Evolutionary conservation across 176 grass and related monocot species (phyloP), one percentile per base, ranked within the genome.

Genomic region (Poa annua): DNA sequence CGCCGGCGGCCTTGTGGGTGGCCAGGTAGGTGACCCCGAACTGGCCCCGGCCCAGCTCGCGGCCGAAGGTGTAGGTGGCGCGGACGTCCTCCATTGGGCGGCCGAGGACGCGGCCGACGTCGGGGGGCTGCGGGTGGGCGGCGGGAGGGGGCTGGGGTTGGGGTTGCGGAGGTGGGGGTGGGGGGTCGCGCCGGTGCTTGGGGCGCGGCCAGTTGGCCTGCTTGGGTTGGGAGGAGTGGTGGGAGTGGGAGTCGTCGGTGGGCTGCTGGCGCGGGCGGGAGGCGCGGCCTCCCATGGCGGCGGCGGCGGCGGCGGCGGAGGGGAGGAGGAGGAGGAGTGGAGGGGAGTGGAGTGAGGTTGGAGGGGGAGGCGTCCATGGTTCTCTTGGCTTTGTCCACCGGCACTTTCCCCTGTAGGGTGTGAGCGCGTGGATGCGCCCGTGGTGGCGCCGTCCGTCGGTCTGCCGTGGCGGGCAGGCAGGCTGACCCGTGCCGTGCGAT

Each of bases 1-100:
- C 25, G 5, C 92, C 90, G 0, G 90, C 86, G 34, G 74, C 1
- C 57, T 85, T 91, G 88, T 91, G 92, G 19, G 96, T 95, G 7
- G 90, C 96, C 0, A 98, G 89, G 83, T 98, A 98, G 60, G 96
- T 98, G 20, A 98, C 88, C 1, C 96, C 96, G 83, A 98, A 98
- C 80, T 98, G 96, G 34, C 96, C 96, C 7, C 92, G 81, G 0
- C 96, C 96, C 0, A 98, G 92, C 77, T 98, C 90, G 0, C 92
- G 84, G 0, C 96, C 92, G 77, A 98, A 98, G 44, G 92, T 95
- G 85, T 98, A 98, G 66, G 79, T 22, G 0, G 88, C 77, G 0
- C 96, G 92, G 2, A 93, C 88, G 81, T 98, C 96, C 90, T 95
- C 92, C 85, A 90, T 98, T 0, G 88, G 82, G 0, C 96, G 90